phyloP scores from a whole-genome alignment of 225 moss, liverwort and hornwort species.

The Pseudisothecium myosuroides region DNA sequence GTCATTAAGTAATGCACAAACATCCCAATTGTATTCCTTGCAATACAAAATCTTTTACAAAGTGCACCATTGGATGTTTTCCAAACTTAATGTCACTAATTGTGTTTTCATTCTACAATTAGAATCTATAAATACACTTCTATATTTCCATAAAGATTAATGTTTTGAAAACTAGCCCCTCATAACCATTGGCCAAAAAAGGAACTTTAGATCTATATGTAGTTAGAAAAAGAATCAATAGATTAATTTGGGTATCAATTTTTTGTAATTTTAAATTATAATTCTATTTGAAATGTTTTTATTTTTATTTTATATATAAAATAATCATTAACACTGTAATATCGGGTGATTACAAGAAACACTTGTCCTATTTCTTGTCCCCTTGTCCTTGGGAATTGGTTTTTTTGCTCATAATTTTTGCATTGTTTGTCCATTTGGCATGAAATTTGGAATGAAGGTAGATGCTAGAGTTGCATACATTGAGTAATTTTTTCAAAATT shows the following conservation, averaged over 20 bases:
- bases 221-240: not conserved
- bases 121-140: not conserved
- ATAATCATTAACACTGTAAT: too few species aligned
- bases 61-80: not conserved
- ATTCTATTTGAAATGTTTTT: not conserved
- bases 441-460: too few species aligned
- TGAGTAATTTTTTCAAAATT: too few species aligned
- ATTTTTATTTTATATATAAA: not conserved
- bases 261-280: rapidly evolving
- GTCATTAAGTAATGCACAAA: too few species aligned
- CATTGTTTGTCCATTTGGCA: too few species aligned
- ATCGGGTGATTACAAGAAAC: too few species aligned
- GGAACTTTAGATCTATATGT: not conserved
- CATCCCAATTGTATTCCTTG: not conserved
- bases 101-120: not conserved
- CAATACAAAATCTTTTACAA: not conserved
- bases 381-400: too few species aligned
- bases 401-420: too few species aligned
- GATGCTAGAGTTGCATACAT: too few species aligned
- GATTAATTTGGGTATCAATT: not conserved
- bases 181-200: rapidly evolving
- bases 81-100: not conserved
- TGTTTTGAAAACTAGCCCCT: not conserved
- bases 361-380: too few species aligned
- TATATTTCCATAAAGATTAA: not conserved